A percentile compares a stretch with the other conserved stretches of the same genome.
Evolutionary conservation across 192 early-diverging fungal genomes (phyloP).

Genomic region (Coemansia sp.): DNA sequence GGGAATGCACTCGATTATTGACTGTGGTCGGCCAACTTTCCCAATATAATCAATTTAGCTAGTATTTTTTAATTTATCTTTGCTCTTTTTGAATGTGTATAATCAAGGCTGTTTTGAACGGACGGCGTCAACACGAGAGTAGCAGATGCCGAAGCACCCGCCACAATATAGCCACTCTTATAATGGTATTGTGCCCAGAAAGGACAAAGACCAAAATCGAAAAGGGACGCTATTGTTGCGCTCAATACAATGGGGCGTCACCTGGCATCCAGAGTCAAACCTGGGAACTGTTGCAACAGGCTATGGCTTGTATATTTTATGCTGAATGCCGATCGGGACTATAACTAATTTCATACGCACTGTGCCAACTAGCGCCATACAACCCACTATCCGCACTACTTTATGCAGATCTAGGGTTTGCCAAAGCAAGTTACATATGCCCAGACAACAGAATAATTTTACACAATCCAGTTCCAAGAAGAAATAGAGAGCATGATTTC

Average conservation of each 20-base stretch:
- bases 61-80: not conserved
- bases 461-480: constrained; percentile 70
- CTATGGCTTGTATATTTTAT: too few species aligned
- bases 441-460: constrained; percentile 75
- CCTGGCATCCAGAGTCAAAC: not conserved
- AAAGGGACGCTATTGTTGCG: not conserved
- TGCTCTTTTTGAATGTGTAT: not conserved
- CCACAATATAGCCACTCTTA: not conserved
- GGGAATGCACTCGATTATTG: constrained; percentile 1
- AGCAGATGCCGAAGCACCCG: not conserved
- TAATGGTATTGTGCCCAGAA: not conserved
- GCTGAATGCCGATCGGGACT: too few species aligned
- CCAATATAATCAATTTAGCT: not conserved
- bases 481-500: constrained; percentile 69
- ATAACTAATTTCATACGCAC: too few species aligned
- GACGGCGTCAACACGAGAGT: too few species aligned
- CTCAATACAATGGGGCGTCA: not conserved
- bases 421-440: constrained; percentile 79
- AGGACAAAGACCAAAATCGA: not conserved
- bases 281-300: too few species aligned
- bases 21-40: not conserved
- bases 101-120: too few species aligned
- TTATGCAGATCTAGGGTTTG: constrained; percentile 64
- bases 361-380: too few species aligned
- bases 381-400: constrained; percentile 69